Conservation (phyloP, 495 filamentous ascomycete species). For the Penicillium robsamsonii region DNA sequence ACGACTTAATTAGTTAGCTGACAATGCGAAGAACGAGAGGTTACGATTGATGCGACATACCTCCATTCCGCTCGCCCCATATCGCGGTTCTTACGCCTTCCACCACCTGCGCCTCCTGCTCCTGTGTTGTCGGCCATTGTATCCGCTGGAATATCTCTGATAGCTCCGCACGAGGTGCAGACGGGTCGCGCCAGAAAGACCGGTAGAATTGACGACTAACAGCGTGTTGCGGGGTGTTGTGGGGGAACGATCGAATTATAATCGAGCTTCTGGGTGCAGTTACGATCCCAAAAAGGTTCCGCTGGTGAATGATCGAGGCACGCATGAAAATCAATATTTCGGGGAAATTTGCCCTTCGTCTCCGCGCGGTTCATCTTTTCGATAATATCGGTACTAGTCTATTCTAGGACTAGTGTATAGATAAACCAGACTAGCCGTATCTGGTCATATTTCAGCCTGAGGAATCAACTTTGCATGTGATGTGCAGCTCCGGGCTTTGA, state of each 20-base stretch:
- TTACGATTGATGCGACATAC: constrained; percentile 40
- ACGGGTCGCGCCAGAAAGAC: constrained; percentile 11
- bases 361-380: constrained; percentile 9
- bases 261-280: background rate
- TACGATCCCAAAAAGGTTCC: constrained; percentile 13
- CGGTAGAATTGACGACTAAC: background rate
- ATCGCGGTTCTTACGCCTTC: constrained; percentile 59
- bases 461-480: constrained; percentile 17
- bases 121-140: constrained; percentile 43
- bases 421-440: background rate
- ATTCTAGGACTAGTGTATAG: background rate
- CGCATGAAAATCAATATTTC: constrained; percentile 23
- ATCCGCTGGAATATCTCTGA: constrained; percentile 25
- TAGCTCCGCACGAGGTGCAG: constrained; percentile 17
- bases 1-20: constrained; percentile 64
- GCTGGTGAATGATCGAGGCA: constrained; percentile 18
- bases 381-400: constrained; percentile 8
- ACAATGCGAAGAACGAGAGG: constrained; percentile 16
- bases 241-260: background rate
- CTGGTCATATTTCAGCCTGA: background rate
- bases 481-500: constrained; percentile 13
- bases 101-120: constrained; percentile 40
- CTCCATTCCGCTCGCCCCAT: constrained; percentile 64
- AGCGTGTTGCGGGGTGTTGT: background rate
- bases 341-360: constrained; percentile 3